Conservation (phyloP, 805 yeast genomes). For the Candida suzukii region DNA sequence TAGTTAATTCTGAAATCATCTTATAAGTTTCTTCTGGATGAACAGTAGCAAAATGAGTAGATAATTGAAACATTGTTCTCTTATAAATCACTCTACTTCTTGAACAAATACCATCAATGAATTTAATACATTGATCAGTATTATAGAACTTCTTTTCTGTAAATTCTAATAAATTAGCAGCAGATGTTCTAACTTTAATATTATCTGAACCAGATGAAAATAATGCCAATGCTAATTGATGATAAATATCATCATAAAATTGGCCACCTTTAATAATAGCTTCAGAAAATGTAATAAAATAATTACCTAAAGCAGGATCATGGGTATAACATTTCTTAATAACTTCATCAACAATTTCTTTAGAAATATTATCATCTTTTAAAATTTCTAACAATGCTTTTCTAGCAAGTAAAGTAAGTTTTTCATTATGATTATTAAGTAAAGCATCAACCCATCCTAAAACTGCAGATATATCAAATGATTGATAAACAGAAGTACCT, state of each 20-base stretch:
- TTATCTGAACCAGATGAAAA: constrained; percentile 75
- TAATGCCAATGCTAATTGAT: constrained; percentile 65
- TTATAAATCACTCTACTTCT: constrained; percentile 79
- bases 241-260: constrained; percentile 49
- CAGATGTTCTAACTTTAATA: constrained; percentile 59
- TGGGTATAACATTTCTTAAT: constrained; percentile 66
- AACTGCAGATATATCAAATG: constrained; percentile 65
- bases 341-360: constrained; percentile 49
- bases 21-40: constrained; percentile 54
- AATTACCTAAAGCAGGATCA: constrained; percentile 51
- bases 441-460: constrained; percentile 79
- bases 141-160: constrained; percentile 57
- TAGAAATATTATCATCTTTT: constrained; percentile 46
- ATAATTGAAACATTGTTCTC: constrained; percentile 73
- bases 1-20: constrained; percentile 66
- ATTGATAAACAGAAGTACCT: constrained; percentile 16
- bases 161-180: constrained; percentile 60
- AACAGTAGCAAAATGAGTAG: constrained; percentile 59
- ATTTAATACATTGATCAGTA: constrained; percentile 46
- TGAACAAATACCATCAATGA: constrained; percentile 65
- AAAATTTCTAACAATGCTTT: constrained; percentile 67
- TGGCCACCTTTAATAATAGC: constrained; percentile 46
- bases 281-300: constrained; percentile 65
- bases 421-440: constrained; percentile 50
- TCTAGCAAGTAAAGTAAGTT: constrained; percentile 55